Conservation (phyloP, 176 grass and related monocot genomes). For the Ampelocalamus luodianensis region DNA sequence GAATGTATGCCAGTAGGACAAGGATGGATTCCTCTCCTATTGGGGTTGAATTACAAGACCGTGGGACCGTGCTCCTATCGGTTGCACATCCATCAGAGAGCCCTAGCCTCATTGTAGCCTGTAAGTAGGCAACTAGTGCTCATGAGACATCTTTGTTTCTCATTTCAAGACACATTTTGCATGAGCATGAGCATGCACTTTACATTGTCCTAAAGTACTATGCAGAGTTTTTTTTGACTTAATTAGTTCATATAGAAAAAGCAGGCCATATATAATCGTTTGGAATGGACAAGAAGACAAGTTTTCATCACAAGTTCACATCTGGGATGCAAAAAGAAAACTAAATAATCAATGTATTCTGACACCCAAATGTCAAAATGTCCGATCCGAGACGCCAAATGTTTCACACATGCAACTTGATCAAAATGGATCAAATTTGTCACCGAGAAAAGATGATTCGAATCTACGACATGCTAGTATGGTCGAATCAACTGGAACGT, state of each 20-base stretch:
- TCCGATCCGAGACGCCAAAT: neutral
- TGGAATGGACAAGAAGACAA: neutral
- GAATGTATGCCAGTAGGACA: slow-evolving; percentile 31
- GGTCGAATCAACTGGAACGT: slow-evolving; percentile 7
- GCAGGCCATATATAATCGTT: too few species aligned
- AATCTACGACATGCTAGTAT: neutral
- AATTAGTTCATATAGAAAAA: too few species aligned
- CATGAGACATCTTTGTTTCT: neutral
- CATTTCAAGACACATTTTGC: neutral
- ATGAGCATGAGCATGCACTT: too few species aligned
- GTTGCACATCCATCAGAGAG: neutral
- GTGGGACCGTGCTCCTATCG: slow-evolving; percentile 35
- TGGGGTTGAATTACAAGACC: slow-evolving; percentile 39
- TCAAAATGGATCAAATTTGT: neutral
- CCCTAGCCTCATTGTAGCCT: slow-evolving; percentile 3
- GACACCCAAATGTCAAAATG: neutral
- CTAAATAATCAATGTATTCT: too few species aligned
- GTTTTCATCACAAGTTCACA: neutral
- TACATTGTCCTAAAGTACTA: too few species aligned
- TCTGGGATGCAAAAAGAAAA: neutral
- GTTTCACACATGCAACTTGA: neutral
- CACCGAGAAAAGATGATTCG: neutral
- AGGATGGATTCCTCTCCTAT: slow-evolving; percentile 34
- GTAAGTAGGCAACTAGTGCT: neutral
- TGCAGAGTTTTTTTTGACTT: too few species aligned